phyloP scores from a whole-genome alignment of 768 basidiomycete species.

The Kwoniella europaea region DNA sequence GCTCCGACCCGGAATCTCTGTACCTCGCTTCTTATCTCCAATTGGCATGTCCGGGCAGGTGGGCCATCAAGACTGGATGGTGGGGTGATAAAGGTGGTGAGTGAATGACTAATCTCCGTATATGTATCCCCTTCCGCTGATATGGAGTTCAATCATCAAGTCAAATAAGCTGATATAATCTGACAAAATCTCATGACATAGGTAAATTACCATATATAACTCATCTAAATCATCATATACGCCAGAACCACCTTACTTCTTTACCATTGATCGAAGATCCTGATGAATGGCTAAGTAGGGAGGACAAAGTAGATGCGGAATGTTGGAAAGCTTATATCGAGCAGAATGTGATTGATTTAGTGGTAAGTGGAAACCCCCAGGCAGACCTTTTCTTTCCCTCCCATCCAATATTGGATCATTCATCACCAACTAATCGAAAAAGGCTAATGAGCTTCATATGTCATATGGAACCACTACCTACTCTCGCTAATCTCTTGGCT shows the following conservation, averaged over 20 bases:
- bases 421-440: no score
- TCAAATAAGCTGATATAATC: background rate
- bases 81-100: slow-evolving; percentile 37
- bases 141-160: no score
- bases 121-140: no score
- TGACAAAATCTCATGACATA: background rate
- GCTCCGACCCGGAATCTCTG: slow-evolving; percentile 37
- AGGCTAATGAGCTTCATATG: no score
- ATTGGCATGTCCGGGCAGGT: slow-evolving; percentile 33
- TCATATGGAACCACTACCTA: no score
- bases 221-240: slow-evolving; percentile 35
- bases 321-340: slow-evolving; percentile 50
- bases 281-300: slow-evolving; percentile 26
- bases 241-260: slow-evolving; percentile 26
- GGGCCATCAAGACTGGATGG: slow-evolving; percentile 29
- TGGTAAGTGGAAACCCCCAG: no score
- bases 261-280: slow-evolving; percentile 34
- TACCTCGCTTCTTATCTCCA: slow-evolving; percentile 39
- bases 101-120: background rate
- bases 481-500: no score
- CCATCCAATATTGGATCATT: no score
- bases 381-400: no score
- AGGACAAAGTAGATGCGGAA: slow-evolving; percentile 31
- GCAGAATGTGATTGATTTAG: slow-evolving; percentile 41
- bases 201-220: slow-evolving; percentile 45